These are phyloP conservation scores for Babesia bigemina DNA, from an alignment of 169 alveolate species.

Conservation along the genomic window DNA sequence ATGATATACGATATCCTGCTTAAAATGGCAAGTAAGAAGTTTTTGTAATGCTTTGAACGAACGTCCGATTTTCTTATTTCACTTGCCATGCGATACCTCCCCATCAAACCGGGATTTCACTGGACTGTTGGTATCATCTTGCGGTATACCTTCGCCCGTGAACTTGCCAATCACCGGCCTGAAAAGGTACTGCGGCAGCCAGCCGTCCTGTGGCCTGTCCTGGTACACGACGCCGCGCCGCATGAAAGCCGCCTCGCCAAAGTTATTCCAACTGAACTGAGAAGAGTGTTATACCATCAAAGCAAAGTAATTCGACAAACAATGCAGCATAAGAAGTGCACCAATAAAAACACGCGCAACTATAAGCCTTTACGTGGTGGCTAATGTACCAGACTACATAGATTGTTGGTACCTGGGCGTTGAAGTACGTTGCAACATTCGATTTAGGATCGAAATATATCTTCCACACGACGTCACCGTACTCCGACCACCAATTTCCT, in stretches of 20 bases:
- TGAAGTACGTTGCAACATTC: constrained; percentile 45
- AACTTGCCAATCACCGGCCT: constrained; percentile 64
- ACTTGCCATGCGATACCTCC: no score
- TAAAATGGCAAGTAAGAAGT: no score
- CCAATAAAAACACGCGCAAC: no score
- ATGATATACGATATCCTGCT: no score
- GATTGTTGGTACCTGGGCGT: constrained; percentile 36
- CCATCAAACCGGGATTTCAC: no score
- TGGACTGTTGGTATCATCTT: no score
- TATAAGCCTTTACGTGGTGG: no score
- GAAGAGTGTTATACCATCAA: not conserved
- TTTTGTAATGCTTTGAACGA: no score
- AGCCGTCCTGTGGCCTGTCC: constrained; percentile 40
- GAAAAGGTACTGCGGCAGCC: constrained; percentile 56
- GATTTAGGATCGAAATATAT: constrained; percentile 24
- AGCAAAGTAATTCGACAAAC: not conserved
- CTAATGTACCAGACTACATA: no score
- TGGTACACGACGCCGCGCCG: constrained; percentile 61
- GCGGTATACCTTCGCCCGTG: constrained; percentile 29
- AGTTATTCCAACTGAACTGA: constrained; percentile 52
- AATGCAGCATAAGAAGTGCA: no score
- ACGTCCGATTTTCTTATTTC: no score
- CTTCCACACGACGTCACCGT: constrained; percentile 61
- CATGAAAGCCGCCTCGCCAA: constrained; percentile 53
- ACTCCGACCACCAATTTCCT: constrained; percentile 66